Base-by-base conservation (phyloP, 768 basidiomycete genomes). In the Xerocomellus chrysenteron region DNA sequence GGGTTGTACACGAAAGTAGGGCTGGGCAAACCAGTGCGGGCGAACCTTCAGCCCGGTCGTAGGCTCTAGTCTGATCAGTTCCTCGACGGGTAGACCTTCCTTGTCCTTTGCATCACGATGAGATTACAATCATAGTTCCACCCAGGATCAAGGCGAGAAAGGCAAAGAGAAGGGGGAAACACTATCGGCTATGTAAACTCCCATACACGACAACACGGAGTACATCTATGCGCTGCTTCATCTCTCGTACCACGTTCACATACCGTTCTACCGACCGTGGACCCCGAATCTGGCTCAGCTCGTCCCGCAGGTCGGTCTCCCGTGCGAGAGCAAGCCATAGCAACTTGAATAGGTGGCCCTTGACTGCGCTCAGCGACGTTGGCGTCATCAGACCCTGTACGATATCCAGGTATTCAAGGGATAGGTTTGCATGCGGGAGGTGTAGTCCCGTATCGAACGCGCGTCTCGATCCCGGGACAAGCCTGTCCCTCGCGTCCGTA, bases 291-390 rank as follows among this genome's bases (percentile, higher is more conserved):
- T 73, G 76, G 8, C 91, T 90, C 19, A 98, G 73, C 65, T 75
- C 75, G 54, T 91, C 85, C 41, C 96, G 77, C 56, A 97, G 69
- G 66, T 94, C 93, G 3, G 73, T 77, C 62, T 92, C 84, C 48
- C 76, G 68, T 21, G 65, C 74, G 33, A 98, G 75, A 0, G 86
- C 88, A 0, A 92, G 92, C 0, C 88, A 85, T 74, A 97, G 81
- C 35, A 99, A 71, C 73, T 97, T 92, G 82, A 97, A 99, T 35
- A 99, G 68, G 67, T 99, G 96, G 0, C 92, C 88, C 66, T 96
- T 96, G 62, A 98, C 82, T 0, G 90, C 92, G 61, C 89, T 87
- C 16, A 80, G 66, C 4, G 80, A 66, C 16, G 94, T 94, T 8
- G 78, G 76, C 13, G 93, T 94, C 69, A 83, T 82, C 16, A 73